Evolutionary conservation across 2,329 filamentous ascomycete species (phyloP), one percentile per base, ranked within the genome.

Genomic region (Leptographium radiaticola): DNA sequence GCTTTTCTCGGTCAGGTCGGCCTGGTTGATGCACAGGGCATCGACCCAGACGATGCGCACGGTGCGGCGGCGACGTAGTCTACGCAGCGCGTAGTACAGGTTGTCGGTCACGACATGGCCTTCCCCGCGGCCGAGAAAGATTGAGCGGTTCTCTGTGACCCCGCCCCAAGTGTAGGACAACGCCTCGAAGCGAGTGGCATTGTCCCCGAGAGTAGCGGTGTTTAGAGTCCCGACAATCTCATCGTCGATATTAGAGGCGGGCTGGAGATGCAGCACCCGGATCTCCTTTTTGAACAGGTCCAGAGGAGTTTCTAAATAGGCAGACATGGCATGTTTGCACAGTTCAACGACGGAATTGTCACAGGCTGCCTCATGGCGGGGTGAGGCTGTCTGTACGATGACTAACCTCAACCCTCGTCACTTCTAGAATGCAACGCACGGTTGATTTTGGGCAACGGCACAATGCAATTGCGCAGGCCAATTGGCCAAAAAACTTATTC

Each of bases 1-100:
- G 45, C 44, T 57, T 52, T 62, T 64, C 49, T 64, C 62, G 6
- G 51, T 53, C 7, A 46, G 30, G 18, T 63, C 60, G 16, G 57
- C 38, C 45, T 65, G 62, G 53, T 65, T 62, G 54, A 64, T 63
- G 25, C 63, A 62, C n/a, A 64, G 53, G 12, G 59, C 58, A 48
- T 63, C 62, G 10, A 61, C 59, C 63, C 61, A 62, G 20, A 53
- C 43, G 40, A 38, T 42, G n/a, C 15, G 15, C 13, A 8, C 10
- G 12, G 6, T 7, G 39, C 11, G 7, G 39, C 39, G 2, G 39
- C 15, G 39, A 8, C 39, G n/a, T 8, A 42, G 6, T 11, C 39
- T 10, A 16, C 39, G 39, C 12, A 36, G 34, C 2, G 34, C 34
- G 12, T 36, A 36, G 34, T 36, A 36, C 2, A 36, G 34, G 34